Evolutionary conservation across 2,329 filamentous ascomycete species (phyloP).

Genomic region (Juglanconis juglandina): DNA sequence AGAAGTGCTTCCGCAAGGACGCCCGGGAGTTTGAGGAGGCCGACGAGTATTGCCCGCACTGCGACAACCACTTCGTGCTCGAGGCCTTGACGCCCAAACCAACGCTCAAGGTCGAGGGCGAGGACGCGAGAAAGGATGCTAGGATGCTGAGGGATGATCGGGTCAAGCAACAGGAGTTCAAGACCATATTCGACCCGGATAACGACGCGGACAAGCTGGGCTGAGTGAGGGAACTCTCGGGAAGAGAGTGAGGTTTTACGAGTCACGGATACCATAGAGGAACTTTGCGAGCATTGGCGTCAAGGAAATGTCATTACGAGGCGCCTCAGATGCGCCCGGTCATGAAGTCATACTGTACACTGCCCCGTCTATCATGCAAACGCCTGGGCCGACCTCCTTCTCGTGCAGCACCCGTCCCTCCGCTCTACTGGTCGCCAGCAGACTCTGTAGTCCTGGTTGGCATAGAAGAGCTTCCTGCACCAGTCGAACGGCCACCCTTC

Average conservation of each 20-base stretch:
- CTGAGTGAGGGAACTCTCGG: constrained; percentile 37
- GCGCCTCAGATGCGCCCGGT: constrained; percentile 15
- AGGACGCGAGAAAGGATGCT: constrained; percentile 80
- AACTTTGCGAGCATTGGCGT: constrained; percentile 15
- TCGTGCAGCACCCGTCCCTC: background rate
- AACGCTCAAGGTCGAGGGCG: constrained; percentile 81
- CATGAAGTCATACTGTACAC: constrained; percentile 20
- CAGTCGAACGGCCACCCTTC: constrained; percentile 77
- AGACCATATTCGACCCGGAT: constrained; percentile 73
- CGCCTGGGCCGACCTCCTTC: constrained; percentile 9
- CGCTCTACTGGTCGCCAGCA: background rate
- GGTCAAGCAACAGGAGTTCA: constrained; percentile 54
- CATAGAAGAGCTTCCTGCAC: constrained; percentile 68
- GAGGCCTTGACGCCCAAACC: constrained; percentile 83
- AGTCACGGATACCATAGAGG: constrained; percentile 5
- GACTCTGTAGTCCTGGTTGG: constrained; percentile 56
- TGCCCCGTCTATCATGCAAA: constrained; percentile 12
- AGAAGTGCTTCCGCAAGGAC: constrained; percentile 96
- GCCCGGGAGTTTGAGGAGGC: constrained; percentile 88
- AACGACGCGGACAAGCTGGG: constrained; percentile 73
- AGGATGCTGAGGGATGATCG: constrained; percentile 93
- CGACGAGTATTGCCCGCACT: constrained; percentile 98
- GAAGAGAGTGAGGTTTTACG: background rate
- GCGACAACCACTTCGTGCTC: constrained; percentile 96
- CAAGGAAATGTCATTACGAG: constrained; percentile 19